A percentile compares a stretch with the other conserved stretches of the same genome.
Evolutionary conservation across 2,329 filamentous ascomycete species (phyloP).

Genomic region (Immersiporthe knoxdaviesiana): DNA sequence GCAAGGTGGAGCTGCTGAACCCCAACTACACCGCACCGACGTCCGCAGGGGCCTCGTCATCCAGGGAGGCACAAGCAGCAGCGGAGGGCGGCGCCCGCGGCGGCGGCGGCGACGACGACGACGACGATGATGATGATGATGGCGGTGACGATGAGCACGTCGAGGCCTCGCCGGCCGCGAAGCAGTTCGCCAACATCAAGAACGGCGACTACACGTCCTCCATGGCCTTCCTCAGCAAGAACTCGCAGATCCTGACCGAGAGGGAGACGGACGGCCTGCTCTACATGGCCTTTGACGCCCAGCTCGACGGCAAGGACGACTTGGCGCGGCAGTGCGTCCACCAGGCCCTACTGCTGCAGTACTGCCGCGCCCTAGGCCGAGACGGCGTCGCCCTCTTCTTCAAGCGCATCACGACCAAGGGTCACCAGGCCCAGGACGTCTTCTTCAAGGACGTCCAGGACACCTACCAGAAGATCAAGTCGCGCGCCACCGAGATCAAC

Average conservation of each 20-base stretch:
- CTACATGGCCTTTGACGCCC: conserved; percentile 87
- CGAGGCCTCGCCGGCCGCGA: conserved; percentile 76
- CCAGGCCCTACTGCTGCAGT: conserved; percentile 89
- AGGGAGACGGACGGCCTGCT: conserved; percentile 89
- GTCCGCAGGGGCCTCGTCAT: conserved; percentile 32
- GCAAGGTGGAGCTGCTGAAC: conserved; percentile 76
- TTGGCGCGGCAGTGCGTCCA: conserved; percentile 86
- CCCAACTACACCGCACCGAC: conserved; percentile 54
- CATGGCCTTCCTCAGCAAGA: conserved; percentile 74
- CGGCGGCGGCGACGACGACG: neutral
- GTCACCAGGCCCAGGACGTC: conserved; percentile 86
- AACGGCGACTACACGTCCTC: conserved; percentile 73
- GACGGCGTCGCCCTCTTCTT: conserved; percentile 94
- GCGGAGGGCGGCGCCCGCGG: conserved; percentile 38
- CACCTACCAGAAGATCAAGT: conserved; percentile 82
- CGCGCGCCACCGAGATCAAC: conserved; percentile 72
- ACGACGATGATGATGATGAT: conserved; percentile 64
- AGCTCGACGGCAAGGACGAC: conserved; percentile 76
- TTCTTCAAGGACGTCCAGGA: conserved; percentile 92
- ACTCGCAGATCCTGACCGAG: conserved; percentile 80
- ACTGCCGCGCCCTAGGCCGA: conserved; percentile 85
- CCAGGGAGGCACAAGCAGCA: conserved; percentile 33
- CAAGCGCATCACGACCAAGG: conserved; percentile 87
- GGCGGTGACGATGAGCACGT: conserved; percentile 75
- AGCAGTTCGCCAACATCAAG: conserved; percentile 79